A percentile compares a stretch with the other conserved stretches of the same genome.
phyloP scores from a whole-genome alignment of 2,329 filamentous ascomycete genomes.

The Graphiopsis chlorocephala region DNA sequence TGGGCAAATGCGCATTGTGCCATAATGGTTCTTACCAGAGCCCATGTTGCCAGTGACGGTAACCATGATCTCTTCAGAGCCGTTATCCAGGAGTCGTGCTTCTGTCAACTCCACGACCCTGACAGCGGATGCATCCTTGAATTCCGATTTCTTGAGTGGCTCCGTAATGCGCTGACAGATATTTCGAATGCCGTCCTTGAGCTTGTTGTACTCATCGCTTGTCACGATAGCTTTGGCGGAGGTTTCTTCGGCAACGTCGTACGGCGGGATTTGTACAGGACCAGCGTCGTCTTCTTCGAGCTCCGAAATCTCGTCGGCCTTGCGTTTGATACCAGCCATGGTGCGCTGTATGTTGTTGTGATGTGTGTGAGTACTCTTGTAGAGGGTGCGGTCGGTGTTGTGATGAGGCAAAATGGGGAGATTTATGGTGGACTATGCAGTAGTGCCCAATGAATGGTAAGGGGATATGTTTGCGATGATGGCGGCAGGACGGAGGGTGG shows the following conservation, averaged over 20 bases:
- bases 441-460: background rate
- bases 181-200: background rate
- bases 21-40: slow-evolving; percentile 12
- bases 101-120: background rate
- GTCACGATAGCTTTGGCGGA: background rate
- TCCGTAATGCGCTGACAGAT: background rate
- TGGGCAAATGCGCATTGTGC: background rate
- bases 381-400: background rate
- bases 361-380: background rate
- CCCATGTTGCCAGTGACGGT: slow-evolving; percentile 22
- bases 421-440: background rate
- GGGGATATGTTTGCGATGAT: background rate
- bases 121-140: background rate
- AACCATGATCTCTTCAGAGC: slow-evolving; percentile 5
- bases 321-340: background rate
- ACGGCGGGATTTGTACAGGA: background rate
- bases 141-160: background rate
- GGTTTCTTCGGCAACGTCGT: background rate
- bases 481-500: background rate
- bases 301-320: background rate
- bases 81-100: background rate
- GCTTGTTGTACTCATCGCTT: background rate
- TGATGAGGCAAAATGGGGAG: background rate
- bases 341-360: background rate
- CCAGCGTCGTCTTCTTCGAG: background rate